Conservation (phyloP, 2,329 filamentous ascomycete species). For the Trichophyton verrucosum region DNA sequence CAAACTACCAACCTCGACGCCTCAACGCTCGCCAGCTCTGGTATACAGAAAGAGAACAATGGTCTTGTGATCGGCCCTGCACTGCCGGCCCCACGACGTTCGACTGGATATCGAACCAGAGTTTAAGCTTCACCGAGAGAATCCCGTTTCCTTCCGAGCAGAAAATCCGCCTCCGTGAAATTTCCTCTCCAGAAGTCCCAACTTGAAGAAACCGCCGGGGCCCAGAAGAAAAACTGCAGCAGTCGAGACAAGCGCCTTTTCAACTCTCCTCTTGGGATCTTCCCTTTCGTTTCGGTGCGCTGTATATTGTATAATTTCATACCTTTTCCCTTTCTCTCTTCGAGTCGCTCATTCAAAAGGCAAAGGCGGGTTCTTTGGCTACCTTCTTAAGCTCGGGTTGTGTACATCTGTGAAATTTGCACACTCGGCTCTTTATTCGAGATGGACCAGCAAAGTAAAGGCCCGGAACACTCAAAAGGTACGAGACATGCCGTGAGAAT, state of each 20-base stretch:
- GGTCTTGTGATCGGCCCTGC: constrained; percentile 1
- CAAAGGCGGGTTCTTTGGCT: constrained; percentile 5
- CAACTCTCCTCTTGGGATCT: constrained; percentile 7
- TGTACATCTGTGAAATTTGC: constrained; percentile 1
- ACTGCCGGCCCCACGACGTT: background rate
- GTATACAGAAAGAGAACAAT: background rate
- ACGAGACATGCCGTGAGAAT: constrained; percentile 5
- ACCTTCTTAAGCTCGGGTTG: constrained; percentile 5
- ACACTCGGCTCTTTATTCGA: constrained; percentile 9
- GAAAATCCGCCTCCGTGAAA: constrained; percentile 31
- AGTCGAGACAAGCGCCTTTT: constrained; percentile 5
- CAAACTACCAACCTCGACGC: background rate
- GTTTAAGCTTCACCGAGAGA: constrained; percentile 6
- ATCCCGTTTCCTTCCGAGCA: constrained; percentile 25
- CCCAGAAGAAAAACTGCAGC: background rate
- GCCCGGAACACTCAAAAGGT: constrained; percentile 32
- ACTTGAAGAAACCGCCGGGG: background rate
- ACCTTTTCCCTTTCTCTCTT: constrained; percentile 1
- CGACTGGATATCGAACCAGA: background rate
- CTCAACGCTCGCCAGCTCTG: background rate
- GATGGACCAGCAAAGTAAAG: constrained; percentile 32
- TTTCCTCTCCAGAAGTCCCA: constrained; percentile 14
- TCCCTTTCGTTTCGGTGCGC: constrained; percentile 10
- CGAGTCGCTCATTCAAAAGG: constrained; percentile 5
- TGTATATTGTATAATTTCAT: constrained; percentile 10